A percentile compares a stretch with the other conserved stretches of the same genome.
These are phyloP conservation scores for Boletus eberwhitei DNA, from an alignment of 768 basidiomycete genomes.

Conservation along the genomic window DNA sequence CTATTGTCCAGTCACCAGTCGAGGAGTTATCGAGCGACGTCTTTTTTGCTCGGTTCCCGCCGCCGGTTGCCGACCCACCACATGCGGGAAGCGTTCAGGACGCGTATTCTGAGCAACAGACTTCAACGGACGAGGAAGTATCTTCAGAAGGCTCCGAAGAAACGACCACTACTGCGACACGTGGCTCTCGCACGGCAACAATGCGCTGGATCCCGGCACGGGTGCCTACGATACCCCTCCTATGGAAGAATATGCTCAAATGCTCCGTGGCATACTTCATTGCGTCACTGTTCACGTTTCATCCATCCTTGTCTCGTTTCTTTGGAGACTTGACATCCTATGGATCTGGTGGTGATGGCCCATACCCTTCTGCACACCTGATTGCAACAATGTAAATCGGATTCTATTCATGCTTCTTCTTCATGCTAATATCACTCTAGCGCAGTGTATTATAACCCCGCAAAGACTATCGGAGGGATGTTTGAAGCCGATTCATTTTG, in stretches of 20 bases:
- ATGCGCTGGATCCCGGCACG: conserved; percentile 10
- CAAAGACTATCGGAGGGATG: conserved; percentile 91
- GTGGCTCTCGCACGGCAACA: conserved; percentile 2
- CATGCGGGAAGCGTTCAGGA: not conserved
- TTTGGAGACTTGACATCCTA: conserved; percentile 59
- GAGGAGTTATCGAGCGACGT: not conserved
- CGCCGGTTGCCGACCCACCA: not conserved
- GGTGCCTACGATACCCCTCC: conserved; percentile 41
- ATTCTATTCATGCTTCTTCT: not conserved
- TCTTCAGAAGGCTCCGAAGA: conserved; percentile 16
- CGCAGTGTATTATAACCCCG: conserved; percentile 89
- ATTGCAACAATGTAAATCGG: conserved; percentile 76
- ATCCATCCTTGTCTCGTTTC: conserved; percentile 64
- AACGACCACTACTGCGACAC: conserved; percentile 4
- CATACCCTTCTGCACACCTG: conserved; percentile 83
- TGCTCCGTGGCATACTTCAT: conserved; percentile 90
- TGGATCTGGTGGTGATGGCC: conserved; percentile 44
- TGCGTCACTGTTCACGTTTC: conserved; percentile 90
- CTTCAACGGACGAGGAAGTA: conserved; percentile 7
- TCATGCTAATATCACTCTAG: conserved; percentile 34
- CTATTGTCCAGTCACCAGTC: conserved; percentile 3
- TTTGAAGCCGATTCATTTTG: conserved; percentile 86
- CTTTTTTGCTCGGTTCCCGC: not conserved
- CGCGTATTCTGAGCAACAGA: not conserved
- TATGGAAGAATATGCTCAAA: conserved; percentile 78